Percentiles rank a stretch among this genome's conserved stretches.
Evolutionary conservation across 805 yeast genomes (phyloP).

Genomic region (Starmerella riodocensis): DNA sequence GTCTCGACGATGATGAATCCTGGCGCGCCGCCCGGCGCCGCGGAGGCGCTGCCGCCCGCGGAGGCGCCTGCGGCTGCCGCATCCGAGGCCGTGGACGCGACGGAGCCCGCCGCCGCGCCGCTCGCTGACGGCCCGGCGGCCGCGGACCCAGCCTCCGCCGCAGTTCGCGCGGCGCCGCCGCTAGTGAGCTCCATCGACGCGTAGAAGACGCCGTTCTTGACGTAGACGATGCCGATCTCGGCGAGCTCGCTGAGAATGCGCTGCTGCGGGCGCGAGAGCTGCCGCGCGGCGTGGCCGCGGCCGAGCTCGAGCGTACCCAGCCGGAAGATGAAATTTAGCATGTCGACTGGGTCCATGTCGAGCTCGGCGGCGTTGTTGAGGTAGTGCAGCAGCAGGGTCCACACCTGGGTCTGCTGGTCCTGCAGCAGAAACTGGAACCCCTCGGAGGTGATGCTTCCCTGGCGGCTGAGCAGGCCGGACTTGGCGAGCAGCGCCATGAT

Average conservation of each 20-base stretch:
- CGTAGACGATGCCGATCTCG: constrained; percentile 80
- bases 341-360: constrained; percentile 92
- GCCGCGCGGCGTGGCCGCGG: constrained; percentile 59
- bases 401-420: constrained; percentile 84
- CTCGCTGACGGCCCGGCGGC: constrained; percentile 43
- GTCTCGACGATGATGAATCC: constrained; percentile 84
- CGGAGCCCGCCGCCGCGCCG: constrained; percentile 65
- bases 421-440: constrained; percentile 92
- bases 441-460: constrained; percentile 54
- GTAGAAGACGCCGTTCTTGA: constrained; percentile 29
- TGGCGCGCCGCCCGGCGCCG: constrained; percentile 50
- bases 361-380: constrained; percentile 69
- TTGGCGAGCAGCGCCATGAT: constrained; percentile 63
- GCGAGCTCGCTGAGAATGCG: constrained; percentile 78
- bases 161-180: constrained; percentile 1
- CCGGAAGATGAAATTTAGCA: constrained; percentile 82
- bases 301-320: constrained; percentile 88
- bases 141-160: constrained; percentile 52
- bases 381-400: constrained; percentile 84
- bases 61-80: constrained; percentile 27
- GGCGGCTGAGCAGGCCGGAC: constrained; percentile 74
- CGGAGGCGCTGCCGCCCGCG: constrained; percentile 47
- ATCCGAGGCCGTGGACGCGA: constrained; percentile 56
- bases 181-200: constrained; percentile 18
- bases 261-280: constrained; percentile 65